These are phyloP conservation scores for Thielaviopsis cerberus DNA, from an alignment of 2,329 filamentous ascomycete species.

Conservation along the genomic window DNA sequence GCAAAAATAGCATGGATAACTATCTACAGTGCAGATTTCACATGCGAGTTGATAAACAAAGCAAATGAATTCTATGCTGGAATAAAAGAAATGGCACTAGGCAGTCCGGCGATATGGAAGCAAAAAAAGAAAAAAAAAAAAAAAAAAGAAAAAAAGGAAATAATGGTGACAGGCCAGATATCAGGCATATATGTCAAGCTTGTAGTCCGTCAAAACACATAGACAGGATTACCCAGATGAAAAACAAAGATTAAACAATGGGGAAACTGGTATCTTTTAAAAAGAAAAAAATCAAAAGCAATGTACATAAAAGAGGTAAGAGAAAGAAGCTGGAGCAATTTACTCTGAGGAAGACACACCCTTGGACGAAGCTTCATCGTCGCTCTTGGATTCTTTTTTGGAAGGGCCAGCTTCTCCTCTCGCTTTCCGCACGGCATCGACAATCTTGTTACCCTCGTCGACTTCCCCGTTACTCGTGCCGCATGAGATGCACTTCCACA, in stretches of 20 bases:
- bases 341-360: conserved; percentile 3
- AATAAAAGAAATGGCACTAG: neutral
- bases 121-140: neutral
- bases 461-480: conserved; percentile 64
- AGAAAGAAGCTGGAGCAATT: neutral
- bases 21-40: neutral
- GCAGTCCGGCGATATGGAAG: neutral
- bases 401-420: conserved; percentile 11
- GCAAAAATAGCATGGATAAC: neutral
- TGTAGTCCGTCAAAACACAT: no score
- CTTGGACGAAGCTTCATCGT: conserved; percentile 13
- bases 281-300: neutral
- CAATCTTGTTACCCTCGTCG: conserved; percentile 54
- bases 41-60: neutral
- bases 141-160: neutral
- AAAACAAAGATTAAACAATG: neutral
- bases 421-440: conserved; percentile 40
- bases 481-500: conserved; percentile 81
- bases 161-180: neutral
- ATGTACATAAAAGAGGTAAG: neutral
- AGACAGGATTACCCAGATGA: no score
- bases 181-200: no score
- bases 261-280: neutral
- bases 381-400: neutral
- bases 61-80: neutral